phyloP scores from a whole-genome alignment of 2,329 filamentous ascomycete species.

The Hortaea werneckii region DNA sequence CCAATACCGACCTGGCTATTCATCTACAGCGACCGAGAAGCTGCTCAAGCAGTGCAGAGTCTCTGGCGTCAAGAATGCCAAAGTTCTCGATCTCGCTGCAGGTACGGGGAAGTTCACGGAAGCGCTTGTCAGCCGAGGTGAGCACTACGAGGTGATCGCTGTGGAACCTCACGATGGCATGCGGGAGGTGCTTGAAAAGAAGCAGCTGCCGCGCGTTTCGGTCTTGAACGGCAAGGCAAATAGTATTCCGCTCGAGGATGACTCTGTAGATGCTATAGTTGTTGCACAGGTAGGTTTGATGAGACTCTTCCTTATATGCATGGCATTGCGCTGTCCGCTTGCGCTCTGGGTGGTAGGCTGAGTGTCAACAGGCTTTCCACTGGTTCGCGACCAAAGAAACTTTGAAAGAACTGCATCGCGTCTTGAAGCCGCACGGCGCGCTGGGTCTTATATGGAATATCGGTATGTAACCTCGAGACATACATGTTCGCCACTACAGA shows the following conservation, averaged over 20 bases:
- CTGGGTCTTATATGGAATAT: conserved; percentile 60
- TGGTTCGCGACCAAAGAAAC: conserved; percentile 58
- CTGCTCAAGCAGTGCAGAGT: conserved; percentile 50
- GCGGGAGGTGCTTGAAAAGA: conserved; percentile 50
- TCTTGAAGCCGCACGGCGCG: conserved; percentile 49
- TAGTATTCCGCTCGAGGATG: conserved; percentile 45
- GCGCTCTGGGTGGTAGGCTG: not conserved
- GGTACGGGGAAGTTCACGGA: conserved; percentile 65
- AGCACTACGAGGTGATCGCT: conserved; percentile 51
- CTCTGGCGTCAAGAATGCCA: conserved; percentile 31
- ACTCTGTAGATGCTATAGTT: conserved; percentile 55
- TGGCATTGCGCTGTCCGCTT: not conserved
- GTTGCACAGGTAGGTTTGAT: conserved; percentile 51
- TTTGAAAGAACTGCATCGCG: conserved; percentile 56
- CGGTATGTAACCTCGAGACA: too few relatives aligned
- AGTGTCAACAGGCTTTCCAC: conserved; percentile 28
- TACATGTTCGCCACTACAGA: too few relatives aligned
- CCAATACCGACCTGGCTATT: conserved; percentile 57
- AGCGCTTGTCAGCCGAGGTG: conserved; percentile 46
- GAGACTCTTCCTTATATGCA: not conserved
- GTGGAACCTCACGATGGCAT: conserved; percentile 59
- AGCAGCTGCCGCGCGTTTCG: conserved; percentile 46
- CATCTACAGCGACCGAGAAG: conserved; percentile 44
- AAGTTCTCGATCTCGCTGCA: conserved; percentile 54
- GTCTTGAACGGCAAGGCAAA: conserved; percentile 50